These are phyloP conservation scores for Ambrosia hybrid DNA, from an alignment of 140 eudicot genomes.

Conservation along the genomic window DNA sequence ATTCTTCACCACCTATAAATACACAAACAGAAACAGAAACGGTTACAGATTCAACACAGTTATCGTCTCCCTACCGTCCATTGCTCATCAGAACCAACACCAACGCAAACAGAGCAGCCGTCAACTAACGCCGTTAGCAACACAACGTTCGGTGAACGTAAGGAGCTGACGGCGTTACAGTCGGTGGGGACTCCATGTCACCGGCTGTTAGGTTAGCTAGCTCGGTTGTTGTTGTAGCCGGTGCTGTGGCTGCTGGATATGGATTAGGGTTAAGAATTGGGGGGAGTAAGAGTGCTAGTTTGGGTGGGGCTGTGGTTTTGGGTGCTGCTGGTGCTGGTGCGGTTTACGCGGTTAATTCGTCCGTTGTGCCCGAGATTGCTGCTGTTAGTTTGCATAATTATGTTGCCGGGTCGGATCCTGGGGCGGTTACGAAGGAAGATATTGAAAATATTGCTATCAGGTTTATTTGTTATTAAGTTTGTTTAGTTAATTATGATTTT, in stretches of 20 bases:
- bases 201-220: constrained; percentile 70
- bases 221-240: constrained; percentile 73
- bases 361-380: constrained; percentile 86
- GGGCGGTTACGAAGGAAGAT: constrained; percentile 63
- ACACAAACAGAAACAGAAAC: constrained; percentile 8
- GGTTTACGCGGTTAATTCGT: constrained; percentile 69
- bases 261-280: constrained; percentile 71
- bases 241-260: constrained; percentile 86
- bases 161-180: constrained; percentile 67
- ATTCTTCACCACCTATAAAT: constrained; percentile 19
- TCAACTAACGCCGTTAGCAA: constrained; percentile 24
- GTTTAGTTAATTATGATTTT: background rate
- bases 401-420: constrained; percentile 69
- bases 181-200: constrained; percentile 63
- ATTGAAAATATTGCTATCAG: constrained; percentile 76
- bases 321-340: constrained; percentile 92
- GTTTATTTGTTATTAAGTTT: constrained; percentile 33
- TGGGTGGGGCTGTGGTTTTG: constrained; percentile 77
- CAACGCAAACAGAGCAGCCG: constrained; percentile 14
- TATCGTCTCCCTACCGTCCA: constrained; percentile 39
- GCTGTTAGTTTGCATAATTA: constrained; percentile 79
- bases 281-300: constrained; percentile 50
- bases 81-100: constrained; percentile 31
- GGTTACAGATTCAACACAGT: constrained; percentile 11
- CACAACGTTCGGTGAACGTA: constrained; percentile 66